Evolutionary conservation across 2,329 filamentous ascomycete species (phyloP).

Genomic region (Elsinoe arachidis): DNA sequence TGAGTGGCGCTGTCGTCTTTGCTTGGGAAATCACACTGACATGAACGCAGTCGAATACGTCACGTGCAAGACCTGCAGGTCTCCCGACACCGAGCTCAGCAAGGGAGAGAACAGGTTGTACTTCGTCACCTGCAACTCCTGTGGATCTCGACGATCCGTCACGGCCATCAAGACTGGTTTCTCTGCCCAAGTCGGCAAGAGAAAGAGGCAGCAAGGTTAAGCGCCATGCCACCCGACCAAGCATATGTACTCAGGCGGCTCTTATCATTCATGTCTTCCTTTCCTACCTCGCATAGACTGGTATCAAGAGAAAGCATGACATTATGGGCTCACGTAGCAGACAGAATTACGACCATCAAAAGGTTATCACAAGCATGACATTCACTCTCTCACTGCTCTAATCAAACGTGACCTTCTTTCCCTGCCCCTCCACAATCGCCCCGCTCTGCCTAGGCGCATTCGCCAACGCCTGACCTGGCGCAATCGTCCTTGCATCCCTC

Average conservation of each 20-base stretch:
- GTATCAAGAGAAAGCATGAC: not conserved
- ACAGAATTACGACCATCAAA: not conserved
- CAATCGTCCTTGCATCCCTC: constrained; percentile 37
- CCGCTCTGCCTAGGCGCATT: constrained; percentile 59
- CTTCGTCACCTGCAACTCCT: constrained; percentile 90
- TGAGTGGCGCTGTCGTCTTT: constrained; percentile 39
- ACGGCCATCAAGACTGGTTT: constrained; percentile 99
- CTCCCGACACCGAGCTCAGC: constrained; percentile 88
- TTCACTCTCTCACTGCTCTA: not conserved
- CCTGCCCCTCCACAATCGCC: constrained; percentile 66
- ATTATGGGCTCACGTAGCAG: not conserved
- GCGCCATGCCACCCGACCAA: not conserved
- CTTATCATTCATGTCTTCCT: not conserved
- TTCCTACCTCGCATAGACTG: constrained; percentile 7
- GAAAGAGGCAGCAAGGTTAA: constrained; percentile 85
- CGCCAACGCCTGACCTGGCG: constrained; percentile 36
- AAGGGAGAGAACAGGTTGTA: constrained; percentile 99
- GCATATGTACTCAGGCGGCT: not conserved
- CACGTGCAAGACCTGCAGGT: constrained; percentile 96
- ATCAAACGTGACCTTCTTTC: constrained; percentile 78
- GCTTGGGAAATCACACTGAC: constrained; percentile 19
- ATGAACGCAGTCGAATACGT: constrained; percentile 71
- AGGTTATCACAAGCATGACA: not conserved
- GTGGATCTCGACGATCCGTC: constrained; percentile 64
- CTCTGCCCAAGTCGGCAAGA: constrained; percentile 98